Evolutionary conservation across 2,329 filamentous ascomycete genomes (phyloP).

Genomic region (Aspergillus sp.): DNA sequence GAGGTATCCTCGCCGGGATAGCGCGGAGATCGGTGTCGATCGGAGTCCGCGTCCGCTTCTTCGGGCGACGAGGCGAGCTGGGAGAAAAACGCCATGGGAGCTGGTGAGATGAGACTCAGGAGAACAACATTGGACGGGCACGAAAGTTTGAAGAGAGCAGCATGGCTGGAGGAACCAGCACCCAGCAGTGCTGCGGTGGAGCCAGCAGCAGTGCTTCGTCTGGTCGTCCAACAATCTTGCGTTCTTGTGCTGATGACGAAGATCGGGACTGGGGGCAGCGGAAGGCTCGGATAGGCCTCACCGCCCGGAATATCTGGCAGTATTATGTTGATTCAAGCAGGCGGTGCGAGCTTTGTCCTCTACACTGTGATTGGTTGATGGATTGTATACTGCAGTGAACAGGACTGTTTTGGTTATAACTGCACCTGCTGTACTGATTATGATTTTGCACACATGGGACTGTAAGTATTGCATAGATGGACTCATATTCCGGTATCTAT

Average conservation of each 20-base stretch:
- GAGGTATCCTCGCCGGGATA: conserved; percentile 84
- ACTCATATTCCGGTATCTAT: too few species aligned
- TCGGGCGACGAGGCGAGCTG: conserved; percentile 17
- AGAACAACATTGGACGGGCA: not conserved
- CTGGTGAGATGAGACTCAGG: not conserved
- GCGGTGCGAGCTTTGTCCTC: not conserved
- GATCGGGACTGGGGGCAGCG: not conserved
- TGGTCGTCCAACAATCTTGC: conserved; percentile 2
- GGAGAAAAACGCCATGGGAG: conserved; percentile 11
- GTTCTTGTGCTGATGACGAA: conserved; percentile 5
- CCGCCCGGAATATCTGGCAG: not conserved
- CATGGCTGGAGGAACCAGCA: conserved; percentile 13
- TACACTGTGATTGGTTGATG: conserved; percentile 3
- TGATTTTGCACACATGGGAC: not conserved
- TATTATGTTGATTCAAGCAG: not conserved
- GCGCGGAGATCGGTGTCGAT: conserved; percentile 43
- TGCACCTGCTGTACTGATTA: too few species aligned
- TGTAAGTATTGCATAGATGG: not conserved
- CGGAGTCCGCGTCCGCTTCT: conserved; percentile 17
- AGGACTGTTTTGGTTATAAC: not conserved
- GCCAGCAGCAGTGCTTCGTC: not conserved
- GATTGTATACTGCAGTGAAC: not conserved
- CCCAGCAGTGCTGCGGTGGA: not conserved
- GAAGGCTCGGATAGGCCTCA: conserved; percentile 8
- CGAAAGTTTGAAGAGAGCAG: conserved; percentile 3